Evolutionary conservation across 2,329 filamentous ascomycete species (phyloP), one percentile per base, ranked within the genome.

Genomic region (Aspergillus sp.): DNA sequence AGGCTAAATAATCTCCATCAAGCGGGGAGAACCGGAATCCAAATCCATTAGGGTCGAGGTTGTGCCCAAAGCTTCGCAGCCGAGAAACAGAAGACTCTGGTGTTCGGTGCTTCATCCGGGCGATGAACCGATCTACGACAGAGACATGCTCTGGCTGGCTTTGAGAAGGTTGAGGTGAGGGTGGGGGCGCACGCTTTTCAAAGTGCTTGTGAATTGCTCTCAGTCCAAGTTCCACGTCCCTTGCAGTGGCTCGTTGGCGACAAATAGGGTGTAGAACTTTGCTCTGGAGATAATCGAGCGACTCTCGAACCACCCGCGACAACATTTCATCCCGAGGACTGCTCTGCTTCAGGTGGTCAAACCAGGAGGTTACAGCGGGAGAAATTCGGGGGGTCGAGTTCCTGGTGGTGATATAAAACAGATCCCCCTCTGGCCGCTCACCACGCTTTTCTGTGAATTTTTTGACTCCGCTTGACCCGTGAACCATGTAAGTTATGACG

Each of bases 401-500:
- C 32, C 36, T 47, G 8, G 24, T 45, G 12, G 57, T 61, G 3
- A 58, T 53, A 47, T 64, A 64, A 26, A 59, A 61, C n/a, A 61
- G 61, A 18, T 70, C 65, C 1, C 66, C 55, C 2, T 64, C 62
- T 5, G 51, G 53, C 47, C 69, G 64, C 7, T 58, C 30, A 3
- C 59, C 43, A 7, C 72, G 63, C 2, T 64, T 63, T 3, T 55
- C 39, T 11, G 59, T 44, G 26, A 65, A 68, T 24, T 48, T 45
- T 3, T 56, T 49, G 9, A 76, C 64, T 12, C 67, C 71, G 1
- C 47, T 53, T 12, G 58, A 57, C 2, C 74, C 75, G 2, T 63
- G 63, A 11, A 71, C 66, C 5, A 78, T 60, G 56, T 74, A 78
- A 1, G 72, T 66, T 24, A 78, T 68, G 0, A 78, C 57, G 4